phyloP scores from a whole-genome alignment of 805 yeast species.

The Spathaspora girioi region DNA sequence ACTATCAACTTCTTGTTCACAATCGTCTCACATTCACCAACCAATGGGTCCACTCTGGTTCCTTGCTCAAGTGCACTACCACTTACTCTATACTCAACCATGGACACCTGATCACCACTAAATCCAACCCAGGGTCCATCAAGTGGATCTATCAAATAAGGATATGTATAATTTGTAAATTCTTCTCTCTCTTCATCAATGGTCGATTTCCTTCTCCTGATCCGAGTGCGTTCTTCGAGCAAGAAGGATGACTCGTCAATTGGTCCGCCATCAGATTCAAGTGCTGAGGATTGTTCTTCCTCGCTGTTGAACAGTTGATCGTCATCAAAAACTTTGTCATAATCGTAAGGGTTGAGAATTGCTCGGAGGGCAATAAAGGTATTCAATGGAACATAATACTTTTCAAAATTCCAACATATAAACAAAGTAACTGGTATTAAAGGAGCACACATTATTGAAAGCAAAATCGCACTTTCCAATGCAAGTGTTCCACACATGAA shows the following conservation, averaged over 20 bases:
- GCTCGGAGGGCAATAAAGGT: slow-evolving; percentile 58
- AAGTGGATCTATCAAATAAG: slow-evolving; percentile 42
- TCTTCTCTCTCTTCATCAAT: slow-evolving; percentile 57
- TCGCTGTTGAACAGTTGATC: slow-evolving; percentile 4
- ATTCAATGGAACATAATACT: slow-evolving; percentile 50
- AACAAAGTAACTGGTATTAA: slow-evolving; percentile 44
- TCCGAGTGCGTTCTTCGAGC: slow-evolving; percentile 5
- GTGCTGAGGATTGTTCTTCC: not conserved
- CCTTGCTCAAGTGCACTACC: slow-evolving; percentile 17
- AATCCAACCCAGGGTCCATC: slow-evolving; percentile 60
- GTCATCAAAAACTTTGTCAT: slow-evolving; percentile 41
- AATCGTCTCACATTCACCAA: slow-evolving; percentile 19
- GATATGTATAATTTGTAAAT: slow-evolving; percentile 47
- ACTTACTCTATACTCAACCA: slow-evolving; percentile 26
- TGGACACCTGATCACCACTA: slow-evolving; percentile 46
- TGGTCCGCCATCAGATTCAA: slow-evolving; percentile 9
- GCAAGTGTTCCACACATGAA: slow-evolving; percentile 65
- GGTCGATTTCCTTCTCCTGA: slow-evolving; percentile 36
- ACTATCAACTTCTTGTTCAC: slow-evolving; percentile 24
- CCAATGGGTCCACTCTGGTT: slow-evolving; percentile 12
- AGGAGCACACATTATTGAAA: slow-evolving; percentile 48
- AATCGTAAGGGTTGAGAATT: slow-evolving; percentile 41
- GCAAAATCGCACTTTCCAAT: slow-evolving; percentile 51
- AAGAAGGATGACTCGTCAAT: slow-evolving; percentile 20
- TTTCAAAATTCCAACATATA: slow-evolving; percentile 49